These are phyloP conservation scores for Lipomyces sp. DNA, from an alignment of 805 yeast genomes.

Conservation along the genomic window DNA sequence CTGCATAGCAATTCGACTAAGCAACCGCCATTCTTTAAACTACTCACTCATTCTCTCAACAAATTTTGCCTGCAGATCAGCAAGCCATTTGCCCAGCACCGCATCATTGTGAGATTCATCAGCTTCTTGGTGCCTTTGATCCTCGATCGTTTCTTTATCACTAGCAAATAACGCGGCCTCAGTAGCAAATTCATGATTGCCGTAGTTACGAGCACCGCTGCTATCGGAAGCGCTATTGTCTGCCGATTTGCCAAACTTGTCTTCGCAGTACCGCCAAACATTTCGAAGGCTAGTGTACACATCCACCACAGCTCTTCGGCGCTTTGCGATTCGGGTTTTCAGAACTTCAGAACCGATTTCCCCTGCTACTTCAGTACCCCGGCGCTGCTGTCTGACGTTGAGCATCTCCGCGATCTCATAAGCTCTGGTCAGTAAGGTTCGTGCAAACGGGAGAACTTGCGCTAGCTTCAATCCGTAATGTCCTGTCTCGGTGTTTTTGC, in stretches of 20 bases:
- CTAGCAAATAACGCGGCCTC: too few species aligned
- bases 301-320: constrained; percentile 14
- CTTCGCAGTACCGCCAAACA: constrained; percentile 8
- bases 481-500: neutral
- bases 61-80: constrained; percentile 10
- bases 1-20: too few species aligned
- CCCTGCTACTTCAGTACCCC: neutral
- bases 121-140: neutral
- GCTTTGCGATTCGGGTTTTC: constrained; percentile 6
- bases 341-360: neutral
- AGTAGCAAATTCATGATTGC: too few species aligned
- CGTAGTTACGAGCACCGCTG: too few species aligned
- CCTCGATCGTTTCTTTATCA: constrained; percentile 1
- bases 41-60: constrained; percentile 9
- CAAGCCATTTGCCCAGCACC: constrained; percentile 13
- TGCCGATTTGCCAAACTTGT: neutral
- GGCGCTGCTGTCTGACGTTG: neutral
- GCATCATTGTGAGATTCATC: neutral
- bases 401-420: constrained; percentile 5
- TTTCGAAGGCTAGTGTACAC: constrained; percentile 10
- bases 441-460: constrained; percentile 14
- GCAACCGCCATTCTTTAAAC: too few species aligned
- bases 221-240: too few species aligned
- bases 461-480: constrained; percentile 21
- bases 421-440: constrained; percentile 6